Evolutionary conservation across 306 rosid genomes (phyloP).

Genomic region (Chamaecrista fasciculata): DNA sequence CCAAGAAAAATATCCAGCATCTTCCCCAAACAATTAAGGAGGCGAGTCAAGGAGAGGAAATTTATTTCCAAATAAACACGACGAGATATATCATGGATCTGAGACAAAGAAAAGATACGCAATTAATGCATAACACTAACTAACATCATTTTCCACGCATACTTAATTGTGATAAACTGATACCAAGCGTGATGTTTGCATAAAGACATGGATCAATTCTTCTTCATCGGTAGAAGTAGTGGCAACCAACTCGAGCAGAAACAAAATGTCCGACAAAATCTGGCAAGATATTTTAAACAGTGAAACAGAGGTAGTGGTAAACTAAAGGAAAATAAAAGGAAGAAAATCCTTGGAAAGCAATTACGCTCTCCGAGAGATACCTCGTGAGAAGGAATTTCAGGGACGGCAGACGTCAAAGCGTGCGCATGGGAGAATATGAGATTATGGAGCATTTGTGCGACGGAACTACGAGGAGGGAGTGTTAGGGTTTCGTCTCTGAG

Average conservation of each 20-base stretch:
- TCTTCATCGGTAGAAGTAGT: slow-evolving; percentile 28
- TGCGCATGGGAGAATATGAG: slow-evolving; percentile 65
- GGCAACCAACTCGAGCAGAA: slow-evolving; percentile 56
- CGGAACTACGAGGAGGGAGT: slow-evolving; percentile 38
- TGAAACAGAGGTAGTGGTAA: background rate
- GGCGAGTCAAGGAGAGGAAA: slow-evolving; percentile 49
- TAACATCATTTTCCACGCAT: background rate
- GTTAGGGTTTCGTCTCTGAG: slow-evolving; percentile 80
- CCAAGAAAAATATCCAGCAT: slow-evolving; percentile 47
- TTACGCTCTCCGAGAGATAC: slow-evolving; percentile 21
- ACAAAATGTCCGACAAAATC: slow-evolving; percentile 78
- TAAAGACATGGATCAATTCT: slow-evolving; percentile 34
- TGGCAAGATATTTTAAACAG: slow-evolving; percentile 6
- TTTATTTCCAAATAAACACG: slow-evolving; percentile 52
- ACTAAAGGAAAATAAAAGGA: background rate
- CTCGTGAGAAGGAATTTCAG: slow-evolving; percentile 73
- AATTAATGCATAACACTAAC: background rate
- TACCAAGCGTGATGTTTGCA: slow-evolving; percentile 65
- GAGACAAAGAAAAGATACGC: background rate
- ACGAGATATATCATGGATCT: slow-evolving; percentile 66
- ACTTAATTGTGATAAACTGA: background rate
- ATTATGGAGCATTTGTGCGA: slow-evolving; percentile 48
- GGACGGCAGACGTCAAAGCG: slow-evolving; percentile 54
- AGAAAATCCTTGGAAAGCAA: background rate
- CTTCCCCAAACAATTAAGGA: slow-evolving; percentile 49